Conservation (phyloP, 2,329 filamentous ascomycete species). For the Arachnopeziza araneosa region DNA sequence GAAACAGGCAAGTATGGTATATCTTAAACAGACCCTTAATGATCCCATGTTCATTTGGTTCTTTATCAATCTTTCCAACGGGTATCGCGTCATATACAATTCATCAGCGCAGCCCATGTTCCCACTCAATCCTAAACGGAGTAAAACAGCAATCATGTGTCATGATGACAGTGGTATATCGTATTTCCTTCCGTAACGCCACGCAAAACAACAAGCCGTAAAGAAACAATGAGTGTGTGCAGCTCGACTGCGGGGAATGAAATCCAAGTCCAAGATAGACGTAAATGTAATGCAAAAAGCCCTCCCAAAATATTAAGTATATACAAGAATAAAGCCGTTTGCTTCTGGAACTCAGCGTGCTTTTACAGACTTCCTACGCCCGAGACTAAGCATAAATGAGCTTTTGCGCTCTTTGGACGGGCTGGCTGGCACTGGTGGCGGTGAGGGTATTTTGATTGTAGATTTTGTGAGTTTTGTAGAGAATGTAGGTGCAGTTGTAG, state of each 20-base stretch:
- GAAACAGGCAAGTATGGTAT: not conserved
- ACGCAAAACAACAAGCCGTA: not conserved
- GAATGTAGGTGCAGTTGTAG: conserved; percentile 5
- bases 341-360: not conserved
- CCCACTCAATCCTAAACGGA: not conserved
- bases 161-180: not conserved
- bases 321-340: conserved; percentile 1
- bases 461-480: conserved; percentile 21
- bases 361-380: not conserved
- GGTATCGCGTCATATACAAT: not conserved
- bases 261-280: not conserved
- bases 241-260: not conserved
- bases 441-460: conserved; percentile 9
- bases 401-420: conserved; percentile 12
- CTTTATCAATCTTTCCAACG: not conserved
- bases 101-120: not conserved
- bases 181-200: not conserved
- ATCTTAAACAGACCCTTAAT: not conserved
- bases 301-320: not conserved
- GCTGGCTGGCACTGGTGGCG: conserved; percentile 8
- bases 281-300: not conserved
- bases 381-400: conserved; percentile 3
- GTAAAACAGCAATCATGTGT: not conserved
- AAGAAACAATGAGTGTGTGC: not conserved
- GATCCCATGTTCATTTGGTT: not conserved